Evolutionary conservation across 306 rosid genomes (phyloP).

Genomic region (Cicer arietinum): DNA sequence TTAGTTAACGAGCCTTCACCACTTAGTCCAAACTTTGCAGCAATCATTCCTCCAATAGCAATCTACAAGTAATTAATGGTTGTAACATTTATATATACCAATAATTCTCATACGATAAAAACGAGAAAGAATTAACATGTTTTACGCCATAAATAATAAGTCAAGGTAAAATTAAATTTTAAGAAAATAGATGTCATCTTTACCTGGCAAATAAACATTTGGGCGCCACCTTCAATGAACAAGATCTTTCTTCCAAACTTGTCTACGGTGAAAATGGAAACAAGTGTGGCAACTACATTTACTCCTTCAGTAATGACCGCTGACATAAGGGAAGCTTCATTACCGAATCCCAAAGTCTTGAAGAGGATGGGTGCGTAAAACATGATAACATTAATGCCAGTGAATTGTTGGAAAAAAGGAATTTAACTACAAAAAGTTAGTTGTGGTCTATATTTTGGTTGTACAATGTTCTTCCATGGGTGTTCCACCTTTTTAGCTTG

Average conservation of each 20-base stretch:
- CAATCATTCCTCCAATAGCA: constrained; percentile 25
- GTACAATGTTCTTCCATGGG: constrained; percentile 21
- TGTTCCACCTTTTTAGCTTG: too few species aligned
- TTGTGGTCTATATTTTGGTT: constrained; percentile 28
- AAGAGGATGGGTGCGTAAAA: constrained; percentile 30
- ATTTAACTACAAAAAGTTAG: neutral
- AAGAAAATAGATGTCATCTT: neutral
- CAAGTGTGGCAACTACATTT: constrained; percentile 21
- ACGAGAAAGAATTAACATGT: too few species aligned
- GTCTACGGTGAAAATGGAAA: constrained; percentile 22
- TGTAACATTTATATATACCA: too few species aligned
- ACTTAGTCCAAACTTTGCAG: neutral
- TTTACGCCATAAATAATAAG: too few species aligned
- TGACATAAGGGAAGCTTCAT: constrained; percentile 32
- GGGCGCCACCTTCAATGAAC: constrained; percentile 26
- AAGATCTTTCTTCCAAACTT: constrained; percentile 25
- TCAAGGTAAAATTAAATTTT: too few species aligned
- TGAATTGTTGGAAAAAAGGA: constrained; percentile 34
- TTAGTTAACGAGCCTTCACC: neutral
- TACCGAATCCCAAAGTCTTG: constrained; percentile 19
- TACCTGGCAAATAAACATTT: constrained; percentile 32
- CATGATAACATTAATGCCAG: constrained; percentile 35
- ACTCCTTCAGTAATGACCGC: constrained; percentile 18
- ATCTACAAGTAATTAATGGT: neutral
- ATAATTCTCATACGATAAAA: too few species aligned